Percentiles rank a stretch among this genome's conserved stretches.
Conservation (phyloP, 495 filamentous ascomycete genomes). For the Tuber borchii region DNA sequence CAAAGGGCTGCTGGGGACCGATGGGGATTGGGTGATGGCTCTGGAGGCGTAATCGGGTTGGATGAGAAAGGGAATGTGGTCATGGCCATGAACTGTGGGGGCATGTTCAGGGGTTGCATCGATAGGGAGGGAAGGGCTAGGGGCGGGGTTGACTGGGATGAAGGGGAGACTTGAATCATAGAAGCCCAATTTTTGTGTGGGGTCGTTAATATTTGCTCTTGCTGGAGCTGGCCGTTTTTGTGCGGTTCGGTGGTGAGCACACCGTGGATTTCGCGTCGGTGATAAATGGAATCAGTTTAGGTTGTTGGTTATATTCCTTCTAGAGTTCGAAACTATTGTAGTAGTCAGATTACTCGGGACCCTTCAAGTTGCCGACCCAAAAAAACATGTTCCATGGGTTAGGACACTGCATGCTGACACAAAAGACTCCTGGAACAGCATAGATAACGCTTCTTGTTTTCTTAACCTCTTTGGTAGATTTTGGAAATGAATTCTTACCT, state of each 20-base stretch:
- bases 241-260: background rate
- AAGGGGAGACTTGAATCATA: constrained; percentile 38
- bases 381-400: too few species aligned
- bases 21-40: constrained; percentile 76
- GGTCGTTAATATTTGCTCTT: background rate
- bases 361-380: too few species aligned
- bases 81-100: constrained; percentile 77
- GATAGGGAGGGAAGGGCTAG: constrained; percentile 56
- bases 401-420: too few species aligned
- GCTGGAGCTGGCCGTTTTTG: background rate
- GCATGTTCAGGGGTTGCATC: constrained; percentile 81
- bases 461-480: too few species aligned
- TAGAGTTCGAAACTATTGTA: too few species aligned
- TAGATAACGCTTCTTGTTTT: too few species aligned
- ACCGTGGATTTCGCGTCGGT: background rate
- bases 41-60: constrained; percentile 83
- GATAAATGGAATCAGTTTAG: background rate
- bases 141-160: constrained; percentile 58
- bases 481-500: too few species aligned
- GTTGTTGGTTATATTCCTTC: too few species aligned
- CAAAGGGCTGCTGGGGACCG: constrained; percentile 66
- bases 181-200: background rate
- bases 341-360: too few species aligned
- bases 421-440: too few species aligned
- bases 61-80: constrained; percentile 49